Conservation (phyloP, 1,284 basidiomycete genomes). For the Chondrostereum purpureum region DNA sequence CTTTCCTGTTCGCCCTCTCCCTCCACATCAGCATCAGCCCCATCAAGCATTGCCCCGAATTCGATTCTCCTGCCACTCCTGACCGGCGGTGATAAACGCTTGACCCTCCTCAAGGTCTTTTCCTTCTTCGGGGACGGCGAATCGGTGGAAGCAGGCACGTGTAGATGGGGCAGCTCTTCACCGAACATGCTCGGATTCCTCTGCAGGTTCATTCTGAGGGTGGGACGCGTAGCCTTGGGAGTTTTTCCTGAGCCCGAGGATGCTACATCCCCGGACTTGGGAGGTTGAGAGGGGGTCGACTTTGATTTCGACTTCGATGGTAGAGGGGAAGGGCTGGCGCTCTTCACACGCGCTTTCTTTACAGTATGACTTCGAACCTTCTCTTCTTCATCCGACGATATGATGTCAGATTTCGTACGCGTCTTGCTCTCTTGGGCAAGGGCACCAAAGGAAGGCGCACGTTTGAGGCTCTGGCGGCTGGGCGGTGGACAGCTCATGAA, state of each 20-base stretch:
- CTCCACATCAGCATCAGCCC: conserved; percentile 29
- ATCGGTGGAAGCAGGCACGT: conserved; percentile 9
- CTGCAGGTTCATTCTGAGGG: conserved; percentile 34
- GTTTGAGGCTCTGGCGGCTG: conserved; percentile 30
- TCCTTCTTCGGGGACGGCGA: conserved; percentile 18
- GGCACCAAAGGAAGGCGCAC: conserved; percentile 44
- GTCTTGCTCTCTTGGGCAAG: conserved; percentile 31
- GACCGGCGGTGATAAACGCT: conserved; percentile 29
- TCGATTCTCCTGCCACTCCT: conserved; percentile 47
- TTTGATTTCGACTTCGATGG: conserved; percentile 12
- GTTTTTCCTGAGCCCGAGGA: conserved; percentile 11
- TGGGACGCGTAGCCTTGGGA: conserved; percentile 18
- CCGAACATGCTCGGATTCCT: conserved; percentile 59
- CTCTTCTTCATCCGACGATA: conserved; percentile 73
- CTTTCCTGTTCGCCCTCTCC: conserved; percentile 25
- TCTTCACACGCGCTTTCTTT: conserved; percentile 56
- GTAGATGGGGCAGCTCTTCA: conserved; percentile 35
- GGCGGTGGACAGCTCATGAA: conserved; percentile 9
- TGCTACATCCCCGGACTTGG: conserved; percentile 6
- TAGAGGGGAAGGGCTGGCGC: conserved; percentile 18
- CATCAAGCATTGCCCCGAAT: conserved; percentile 36
- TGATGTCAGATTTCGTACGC: conserved; percentile 13
- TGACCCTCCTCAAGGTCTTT: conserved; percentile 34
- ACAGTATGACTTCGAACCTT: conserved; percentile 48
- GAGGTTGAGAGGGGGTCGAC: background rate